Conservation (phyloP, 2,329 filamentous ascomycete genomes). For the Pseudohalonectria lignicola region DNA sequence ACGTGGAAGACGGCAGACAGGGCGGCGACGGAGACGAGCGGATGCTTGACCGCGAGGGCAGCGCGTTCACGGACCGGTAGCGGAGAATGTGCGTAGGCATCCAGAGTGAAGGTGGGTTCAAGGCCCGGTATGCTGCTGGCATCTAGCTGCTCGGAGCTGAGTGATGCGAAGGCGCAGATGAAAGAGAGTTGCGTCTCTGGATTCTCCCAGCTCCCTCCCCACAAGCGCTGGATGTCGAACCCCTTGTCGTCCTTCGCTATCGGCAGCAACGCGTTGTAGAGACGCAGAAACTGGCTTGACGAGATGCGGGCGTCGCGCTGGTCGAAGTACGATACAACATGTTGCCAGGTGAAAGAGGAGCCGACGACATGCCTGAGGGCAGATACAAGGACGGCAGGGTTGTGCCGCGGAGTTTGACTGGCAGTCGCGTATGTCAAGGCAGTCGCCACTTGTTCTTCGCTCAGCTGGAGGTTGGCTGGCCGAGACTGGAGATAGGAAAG, state of each 20-base stretch:
- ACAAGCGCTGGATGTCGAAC: constrained; percentile 79
- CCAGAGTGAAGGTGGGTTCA: constrained; percentile 61
- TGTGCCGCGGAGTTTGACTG: constrained; percentile 42
- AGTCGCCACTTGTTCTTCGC: constrained; percentile 71
- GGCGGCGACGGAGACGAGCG: constrained; percentile 79
- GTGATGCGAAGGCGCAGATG: constrained; percentile 72
- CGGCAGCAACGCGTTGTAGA: constrained; percentile 70
- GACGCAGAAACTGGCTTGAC: constrained; percentile 64
- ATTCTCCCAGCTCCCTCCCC: constrained; percentile 84
- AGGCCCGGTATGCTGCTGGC: constrained; percentile 76
- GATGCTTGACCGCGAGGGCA: constrained; percentile 62
- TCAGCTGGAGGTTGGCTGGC: constrained; percentile 48
- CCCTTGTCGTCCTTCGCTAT: constrained; percentile 50
- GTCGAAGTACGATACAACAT: constrained; percentile 72
- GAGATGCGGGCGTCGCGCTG: constrained; percentile 66
- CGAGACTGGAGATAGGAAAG: constrained; percentile 40
- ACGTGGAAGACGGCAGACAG: constrained; percentile 59
- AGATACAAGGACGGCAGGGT: constrained; percentile 46
- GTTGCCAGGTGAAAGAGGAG: constrained; percentile 55
- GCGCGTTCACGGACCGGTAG: constrained; percentile 40
- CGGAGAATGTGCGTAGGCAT: constrained; percentile 40
- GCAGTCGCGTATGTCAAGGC: constrained; percentile 60
- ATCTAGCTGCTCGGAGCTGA: constrained; percentile 66
- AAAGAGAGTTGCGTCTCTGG: constrained; percentile 89
- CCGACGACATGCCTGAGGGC: constrained; percentile 51